These are phyloP conservation scores for Lachancea fermentati DNA, from an alignment of 805 yeast species.

Conservation along the genomic window DNA sequence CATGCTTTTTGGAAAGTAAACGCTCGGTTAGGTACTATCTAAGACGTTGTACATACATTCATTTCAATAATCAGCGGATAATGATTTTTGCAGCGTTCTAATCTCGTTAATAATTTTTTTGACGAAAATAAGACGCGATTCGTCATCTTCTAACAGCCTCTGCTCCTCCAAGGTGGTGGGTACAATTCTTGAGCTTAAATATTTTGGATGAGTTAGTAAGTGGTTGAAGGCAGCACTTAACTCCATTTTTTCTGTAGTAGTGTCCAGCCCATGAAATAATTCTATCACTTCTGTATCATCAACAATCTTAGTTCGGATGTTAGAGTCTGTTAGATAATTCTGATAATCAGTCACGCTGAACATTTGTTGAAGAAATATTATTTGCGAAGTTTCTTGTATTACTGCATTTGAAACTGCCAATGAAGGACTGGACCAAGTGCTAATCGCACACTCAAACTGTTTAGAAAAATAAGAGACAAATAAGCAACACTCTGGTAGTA, in stretches of 20 bases:
- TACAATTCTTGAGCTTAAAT: slow-evolving; percentile 59
- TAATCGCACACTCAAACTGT: slow-evolving; percentile 60
- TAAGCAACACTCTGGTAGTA: slow-evolving; percentile 58
- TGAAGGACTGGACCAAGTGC: slow-evolving; percentile 54
- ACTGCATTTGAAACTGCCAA: slow-evolving; percentile 42
- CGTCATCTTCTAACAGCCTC: slow-evolving; percentile 46
- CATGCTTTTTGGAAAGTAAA: slow-evolving; percentile 28
- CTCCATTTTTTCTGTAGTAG: slow-evolving; percentile 50
- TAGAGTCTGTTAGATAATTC: slow-evolving; percentile 36
- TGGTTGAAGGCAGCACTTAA: slow-evolving; percentile 61
- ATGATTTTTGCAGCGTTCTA: slow-evolving; percentile 44
- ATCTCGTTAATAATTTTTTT: slow-evolving; percentile 45
- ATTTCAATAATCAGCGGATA: slow-evolving; percentile 17
- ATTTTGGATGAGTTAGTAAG: slow-evolving; percentile 81
- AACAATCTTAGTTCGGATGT: slow-evolving; percentile 10
- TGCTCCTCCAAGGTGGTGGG: slow-evolving; percentile 65
- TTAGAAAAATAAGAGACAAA: slow-evolving; percentile 57
- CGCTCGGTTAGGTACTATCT: slow-evolving; percentile 3
- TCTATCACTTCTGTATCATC: slow-evolving; percentile 23
- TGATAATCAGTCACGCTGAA: slow-evolving; percentile 49
- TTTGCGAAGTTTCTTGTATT: slow-evolving; percentile 63
- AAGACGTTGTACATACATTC: not conserved
- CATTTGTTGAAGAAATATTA: slow-evolving; percentile 57
- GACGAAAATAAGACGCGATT: slow-evolving; percentile 37
- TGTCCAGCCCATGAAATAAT: slow-evolving; percentile 56